Base-by-base conservation (phyloP, 345 rosid species). In the Citrus unshiu region DNA sequence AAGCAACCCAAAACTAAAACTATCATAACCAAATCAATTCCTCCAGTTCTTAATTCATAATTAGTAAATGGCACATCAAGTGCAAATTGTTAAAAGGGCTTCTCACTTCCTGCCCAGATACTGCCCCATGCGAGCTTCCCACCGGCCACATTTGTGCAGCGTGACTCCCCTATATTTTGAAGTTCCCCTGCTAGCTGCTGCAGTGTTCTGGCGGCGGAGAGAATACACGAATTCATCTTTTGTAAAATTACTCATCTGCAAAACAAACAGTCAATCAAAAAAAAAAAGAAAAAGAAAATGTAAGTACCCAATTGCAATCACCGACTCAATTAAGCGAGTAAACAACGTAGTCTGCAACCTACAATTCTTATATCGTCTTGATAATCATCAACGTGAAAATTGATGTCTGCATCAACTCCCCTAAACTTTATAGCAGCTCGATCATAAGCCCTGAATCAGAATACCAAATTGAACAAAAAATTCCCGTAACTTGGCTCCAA, bases 41-140 rank as follows among this genome's bases (percentile, higher is more conserved):
- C 64, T 71, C 58, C 21, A 18, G 22, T 54, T 29, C 37, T 58
- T 60, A 62, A 32, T 40, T 69, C 35, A 35, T 78, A 76, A 29
- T 58, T 68, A 66, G 66, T 19, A 70, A 70, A 69, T 13, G 12
- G 51, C 4, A 29, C 43, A 32, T 30, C 61, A 39, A 59, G 16
- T 7, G 14, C 29, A 49, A 32, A 46, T 39, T 61, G 27, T 27
- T 19, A 35, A 16, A 68, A 69, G 58, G 43, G 73, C 30, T 78
- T 32, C 84, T 85, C 76, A 93, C 98, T 90, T 93, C 87, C 90
- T 93, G 78, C 95, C 93, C 6, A 91, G 90, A 79, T 91, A 81
- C 74, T 91, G 98, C 59, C 94, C 94, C 94, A 91, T 91, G 7
- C 92, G 90, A 82, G 95, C 94, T 79, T 91, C 98, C 94, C 94